Conservation (phyloP, 140 eudicot genomes). For the Bidens hawaiensis region DNA sequence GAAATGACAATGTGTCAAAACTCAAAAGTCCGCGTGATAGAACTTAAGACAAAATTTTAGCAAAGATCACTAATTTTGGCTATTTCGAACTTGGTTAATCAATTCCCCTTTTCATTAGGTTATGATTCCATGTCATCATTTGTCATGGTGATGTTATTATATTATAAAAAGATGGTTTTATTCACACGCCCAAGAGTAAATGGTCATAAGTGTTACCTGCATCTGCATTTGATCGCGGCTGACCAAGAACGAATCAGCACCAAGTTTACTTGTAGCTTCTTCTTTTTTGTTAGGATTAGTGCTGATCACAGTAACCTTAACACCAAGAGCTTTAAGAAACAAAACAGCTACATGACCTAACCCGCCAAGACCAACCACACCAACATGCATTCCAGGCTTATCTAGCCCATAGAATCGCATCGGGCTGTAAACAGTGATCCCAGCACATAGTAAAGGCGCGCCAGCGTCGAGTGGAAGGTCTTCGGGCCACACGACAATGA, state of each 20-base stretch:
- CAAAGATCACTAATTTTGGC: not conserved
- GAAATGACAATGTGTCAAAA: not conserved
- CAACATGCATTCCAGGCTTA: slow-evolving; percentile 38
- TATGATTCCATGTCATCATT: not conserved
- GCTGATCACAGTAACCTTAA: slow-evolving; percentile 38
- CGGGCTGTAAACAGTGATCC: slow-evolving; percentile 38
- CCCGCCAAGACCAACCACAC: slow-evolving; percentile 46
- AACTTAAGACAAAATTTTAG: not conserved
- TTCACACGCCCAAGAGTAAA: too few species aligned
- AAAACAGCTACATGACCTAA: slow-evolving; percentile 39
- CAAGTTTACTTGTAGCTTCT: slow-evolving; percentile 33
- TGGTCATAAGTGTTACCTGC: slow-evolving; percentile 18
- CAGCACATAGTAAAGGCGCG: slow-evolving; percentile 37
- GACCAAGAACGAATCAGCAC: slow-evolving; percentile 40
- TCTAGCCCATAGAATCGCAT: slow-evolving; percentile 33
- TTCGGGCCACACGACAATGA: slow-evolving; percentile 32
- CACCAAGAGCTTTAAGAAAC: slow-evolving; percentile 40
- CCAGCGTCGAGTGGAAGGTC: slow-evolving; percentile 32
- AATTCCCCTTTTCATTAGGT: not conserved
- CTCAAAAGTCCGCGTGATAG: not conserved
- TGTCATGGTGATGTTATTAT: too few species aligned
- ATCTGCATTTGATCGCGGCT: slow-evolving; percentile 35
- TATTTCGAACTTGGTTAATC: not conserved
- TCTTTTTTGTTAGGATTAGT: slow-evolving; percentile 31
- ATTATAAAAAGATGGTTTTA: too few species aligned